Percentiles rank a stretch among this genome's conserved stretches.
phyloP scores from a whole-genome alignment of 179 eudicot genomes.

The Nepenthes alata region DNA sequence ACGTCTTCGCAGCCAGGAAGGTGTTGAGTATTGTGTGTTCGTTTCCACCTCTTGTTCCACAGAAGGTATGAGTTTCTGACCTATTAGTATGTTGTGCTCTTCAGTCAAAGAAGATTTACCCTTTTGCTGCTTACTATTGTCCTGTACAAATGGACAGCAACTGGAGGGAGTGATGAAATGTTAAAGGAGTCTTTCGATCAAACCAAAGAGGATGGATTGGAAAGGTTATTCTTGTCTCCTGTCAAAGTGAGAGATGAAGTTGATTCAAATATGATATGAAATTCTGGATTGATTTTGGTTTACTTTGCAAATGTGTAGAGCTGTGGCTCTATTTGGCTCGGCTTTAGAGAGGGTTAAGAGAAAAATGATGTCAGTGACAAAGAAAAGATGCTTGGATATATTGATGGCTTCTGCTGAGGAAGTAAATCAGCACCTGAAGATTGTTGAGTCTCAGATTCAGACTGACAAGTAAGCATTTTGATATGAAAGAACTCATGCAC shows the following conservation, averaged over 20 bases:
- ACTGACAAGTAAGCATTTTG: constrained; percentile 47
- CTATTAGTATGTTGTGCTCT: neutral
- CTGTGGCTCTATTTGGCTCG: constrained; percentile 42
- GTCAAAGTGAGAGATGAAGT: neutral
- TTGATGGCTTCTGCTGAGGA: constrained; percentile 56
- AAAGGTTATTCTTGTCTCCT: constrained; percentile 31
- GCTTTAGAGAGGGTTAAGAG: constrained; percentile 56
- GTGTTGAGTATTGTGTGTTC: constrained; percentile 13
- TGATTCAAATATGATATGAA: neutral
- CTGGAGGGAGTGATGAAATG: constrained; percentile 19
- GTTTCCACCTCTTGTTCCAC: constrained; percentile 30
- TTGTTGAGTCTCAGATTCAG: constrained; percentile 68
- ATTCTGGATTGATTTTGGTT: constrained; percentile 4
- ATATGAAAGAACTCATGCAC: no score
- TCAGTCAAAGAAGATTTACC: neutral
- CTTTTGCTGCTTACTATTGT: neutral
- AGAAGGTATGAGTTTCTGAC: constrained; percentile 22
- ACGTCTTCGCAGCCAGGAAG: constrained; percentile 20
- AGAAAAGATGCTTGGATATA: constrained; percentile 58
- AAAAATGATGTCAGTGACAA: constrained; percentile 50
- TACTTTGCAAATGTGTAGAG: constrained; percentile 31
- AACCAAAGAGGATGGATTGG: constrained; percentile 40
- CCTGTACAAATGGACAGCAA: constrained; percentile 24
- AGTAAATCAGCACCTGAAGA: constrained; percentile 45
- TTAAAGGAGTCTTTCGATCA: constrained; percentile 17